Conservation (phyloP, 2,329 filamentous ascomycete genomes). For the Fusarium veterinarium region DNA sequence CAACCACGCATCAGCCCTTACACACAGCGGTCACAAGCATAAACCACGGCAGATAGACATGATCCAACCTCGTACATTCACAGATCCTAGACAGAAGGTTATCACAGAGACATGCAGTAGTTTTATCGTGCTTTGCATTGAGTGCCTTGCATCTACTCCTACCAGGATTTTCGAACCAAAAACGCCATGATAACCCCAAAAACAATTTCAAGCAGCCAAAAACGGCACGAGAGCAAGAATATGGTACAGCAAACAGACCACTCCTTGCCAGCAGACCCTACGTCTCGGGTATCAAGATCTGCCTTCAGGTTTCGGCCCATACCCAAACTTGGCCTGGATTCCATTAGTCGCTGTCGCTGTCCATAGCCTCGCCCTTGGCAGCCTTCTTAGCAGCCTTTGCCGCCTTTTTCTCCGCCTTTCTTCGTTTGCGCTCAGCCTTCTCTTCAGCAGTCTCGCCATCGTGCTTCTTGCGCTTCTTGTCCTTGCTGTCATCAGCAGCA, state of each 20-base stretch:
- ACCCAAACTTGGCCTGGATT: conserved; percentile 10
- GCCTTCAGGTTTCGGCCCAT: conserved; percentile 18
- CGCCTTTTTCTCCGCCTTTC: conserved; percentile 71
- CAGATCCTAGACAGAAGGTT: neutral
- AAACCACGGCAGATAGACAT: conserved; percentile 16
- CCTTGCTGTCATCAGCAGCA: conserved; percentile 66
- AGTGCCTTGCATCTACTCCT: conserved; percentile 47
- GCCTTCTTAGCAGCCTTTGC: conserved; percentile 68
- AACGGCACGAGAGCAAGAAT: conserved; percentile 37
- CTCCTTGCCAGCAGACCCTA: conserved; percentile 41
- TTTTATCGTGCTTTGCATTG: conserved; percentile 46
- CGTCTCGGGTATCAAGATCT: conserved; percentile 38
- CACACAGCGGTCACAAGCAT: conserved; percentile 19
- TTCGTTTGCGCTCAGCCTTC: conserved; percentile 69
- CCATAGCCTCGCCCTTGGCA: conserved; percentile 61
- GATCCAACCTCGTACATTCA: conserved; percentile 9
- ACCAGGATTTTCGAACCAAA: conserved; percentile 46
- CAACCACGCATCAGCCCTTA: conserved; percentile 5
- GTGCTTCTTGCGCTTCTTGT: conserved; percentile 82
- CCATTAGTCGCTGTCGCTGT: conserved; percentile 64
- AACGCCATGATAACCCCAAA: conserved; percentile 44
- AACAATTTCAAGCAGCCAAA: conserved; percentile 39
- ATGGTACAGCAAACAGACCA: conserved; percentile 46
- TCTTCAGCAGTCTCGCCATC: conserved; percentile 80
- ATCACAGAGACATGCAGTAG: conserved; percentile 14